Base-by-base conservation (phyloP, 331 rosid species). In the Dryas integrifolia region DNA sequence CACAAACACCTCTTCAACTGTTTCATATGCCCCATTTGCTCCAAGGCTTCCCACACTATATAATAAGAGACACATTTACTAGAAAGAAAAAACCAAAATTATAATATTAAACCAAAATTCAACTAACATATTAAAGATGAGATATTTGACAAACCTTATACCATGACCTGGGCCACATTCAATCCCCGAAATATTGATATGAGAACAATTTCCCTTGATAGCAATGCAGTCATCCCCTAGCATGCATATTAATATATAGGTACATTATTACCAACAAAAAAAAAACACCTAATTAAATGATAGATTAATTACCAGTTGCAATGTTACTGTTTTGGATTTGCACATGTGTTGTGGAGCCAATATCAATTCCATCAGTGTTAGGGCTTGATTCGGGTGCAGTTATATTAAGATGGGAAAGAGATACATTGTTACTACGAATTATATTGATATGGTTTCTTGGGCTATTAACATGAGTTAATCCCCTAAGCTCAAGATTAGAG, bases 311-410 rank as follows among this genome's bases (percentile, higher is more conserved):
- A 62, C 67, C 67, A 7, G 67, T 62, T 62, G 49, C 49, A 40
- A 62, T 62, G 67, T 35, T 62, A 9, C 49, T 41, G 43, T 62
- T 21, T 40, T 40, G 35, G 49, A 62, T 62, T 30, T 5, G 2
- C 30, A 62, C 67, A 62, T 62, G 7, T 62, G 46, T n/a, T 41
- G 49, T 7, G 48, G 6, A 5, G 47, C 9, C 41, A 14, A 41
- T 46, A 62, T 62, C 6, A n/a, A 62, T 62, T n/a, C 67, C 67
- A 62, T 62, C 67, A n/a, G 67, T 62, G 67, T 62, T 62, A 41
- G 35, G 67, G 67, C 67, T 62, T 2, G 67, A 62, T 62, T 62
- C 67, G 2, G 67, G 50, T 40, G 67, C 67, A 62, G 14, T 62
- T 14, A 62, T 41, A 15, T 40, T 62, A 12, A 62, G 67, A 62